phyloP scores from a whole-genome alignment of 768 basidiomycete species.

The Clitopilus hobsonii region DNA sequence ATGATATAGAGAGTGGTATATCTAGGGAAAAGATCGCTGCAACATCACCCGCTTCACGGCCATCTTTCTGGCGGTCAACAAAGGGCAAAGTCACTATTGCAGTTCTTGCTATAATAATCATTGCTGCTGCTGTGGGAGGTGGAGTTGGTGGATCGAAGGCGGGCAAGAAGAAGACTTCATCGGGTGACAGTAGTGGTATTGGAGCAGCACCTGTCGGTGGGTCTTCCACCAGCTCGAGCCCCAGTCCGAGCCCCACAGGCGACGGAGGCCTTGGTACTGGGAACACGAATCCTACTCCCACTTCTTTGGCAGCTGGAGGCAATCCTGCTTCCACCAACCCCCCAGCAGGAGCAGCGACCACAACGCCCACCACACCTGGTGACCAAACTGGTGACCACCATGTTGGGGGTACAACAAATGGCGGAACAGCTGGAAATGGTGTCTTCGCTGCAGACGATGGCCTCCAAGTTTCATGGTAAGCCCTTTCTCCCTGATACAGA shows the following conservation, averaged over 20 bases:
- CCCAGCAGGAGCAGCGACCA: too few species aligned
- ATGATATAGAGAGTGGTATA: constrained; percentile 14
- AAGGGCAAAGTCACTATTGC: constrained; percentile 36
- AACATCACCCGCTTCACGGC: constrained; percentile 9
- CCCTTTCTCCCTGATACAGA: background rate
- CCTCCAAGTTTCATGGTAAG: background rate
- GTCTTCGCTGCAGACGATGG: background rate
- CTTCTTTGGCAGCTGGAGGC: too few species aligned
- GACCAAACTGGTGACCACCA: background rate
- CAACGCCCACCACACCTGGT: background rate
- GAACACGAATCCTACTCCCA: background rate
- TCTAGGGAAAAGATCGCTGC: constrained; percentile 16
- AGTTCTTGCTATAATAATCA: constrained; percentile 32
- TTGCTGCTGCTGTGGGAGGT: constrained; percentile 54
- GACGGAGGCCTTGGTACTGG: background rate
- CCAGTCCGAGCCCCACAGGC: background rate
- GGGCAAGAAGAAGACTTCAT: constrained; percentile 3
- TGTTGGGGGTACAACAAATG: too few species aligned
- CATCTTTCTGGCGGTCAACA: constrained; percentile 47
- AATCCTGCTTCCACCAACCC: too few species aligned
- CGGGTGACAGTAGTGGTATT: background rate
- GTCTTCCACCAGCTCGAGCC: background rate
- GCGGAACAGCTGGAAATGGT: background rate
- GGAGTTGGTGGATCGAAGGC: constrained; percentile 45
- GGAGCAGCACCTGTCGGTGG: background rate